These are phyloP conservation scores for Mucor saturninus DNA, from an alignment of 371 early-diverging fungal genomes.

Conservation along the genomic window DNA sequence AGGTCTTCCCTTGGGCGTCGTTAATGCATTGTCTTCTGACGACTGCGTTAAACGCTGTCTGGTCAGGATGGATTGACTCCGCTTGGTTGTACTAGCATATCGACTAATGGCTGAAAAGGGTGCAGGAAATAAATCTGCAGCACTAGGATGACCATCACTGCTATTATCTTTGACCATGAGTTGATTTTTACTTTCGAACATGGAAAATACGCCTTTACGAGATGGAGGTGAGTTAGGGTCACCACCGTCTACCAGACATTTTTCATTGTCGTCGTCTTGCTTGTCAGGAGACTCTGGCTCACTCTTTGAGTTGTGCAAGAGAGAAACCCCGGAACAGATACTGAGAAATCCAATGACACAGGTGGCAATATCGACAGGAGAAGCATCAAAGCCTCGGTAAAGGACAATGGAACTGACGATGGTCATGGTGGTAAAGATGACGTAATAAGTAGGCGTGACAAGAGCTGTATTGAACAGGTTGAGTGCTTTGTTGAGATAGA, in stretches of 20 bases:
- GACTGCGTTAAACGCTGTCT: conserved; percentile 5
- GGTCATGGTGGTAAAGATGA: conserved; percentile 92
- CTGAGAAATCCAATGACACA: conserved; percentile 90
- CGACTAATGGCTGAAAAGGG: conserved; percentile 40
- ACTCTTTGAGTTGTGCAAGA: conserved; percentile 47
- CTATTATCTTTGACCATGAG: background rate
- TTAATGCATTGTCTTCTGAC: background rate
- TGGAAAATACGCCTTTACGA: conserved; percentile 31
- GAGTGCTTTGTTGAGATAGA: conserved; percentile 96
- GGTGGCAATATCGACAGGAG: conserved; percentile 77
- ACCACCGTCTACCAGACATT: conserved; percentile 4
- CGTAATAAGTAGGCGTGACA: conserved; percentile 93
- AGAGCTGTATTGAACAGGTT: conserved; percentile 91
- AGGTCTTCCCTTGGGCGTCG: background rate
- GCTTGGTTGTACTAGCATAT: conserved; percentile 36
- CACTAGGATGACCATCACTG: conserved; percentile 26
- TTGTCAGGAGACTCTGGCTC: conserved; percentile 11
- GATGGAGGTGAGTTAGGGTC: conserved; percentile 5
- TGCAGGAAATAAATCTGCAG: conserved; percentile 40
- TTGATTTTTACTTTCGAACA: conserved; percentile 27
- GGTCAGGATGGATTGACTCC: conserved; percentile 25
- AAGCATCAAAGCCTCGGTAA: conserved; percentile 86
- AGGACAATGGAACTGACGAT: conserved; percentile 88
- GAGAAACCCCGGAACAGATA: conserved; percentile 68
- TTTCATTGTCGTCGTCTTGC: conserved; percentile 15